phyloP scores from a whole-genome alignment of 768 basidiomycete species.

The Termitomyces sp. region DNA sequence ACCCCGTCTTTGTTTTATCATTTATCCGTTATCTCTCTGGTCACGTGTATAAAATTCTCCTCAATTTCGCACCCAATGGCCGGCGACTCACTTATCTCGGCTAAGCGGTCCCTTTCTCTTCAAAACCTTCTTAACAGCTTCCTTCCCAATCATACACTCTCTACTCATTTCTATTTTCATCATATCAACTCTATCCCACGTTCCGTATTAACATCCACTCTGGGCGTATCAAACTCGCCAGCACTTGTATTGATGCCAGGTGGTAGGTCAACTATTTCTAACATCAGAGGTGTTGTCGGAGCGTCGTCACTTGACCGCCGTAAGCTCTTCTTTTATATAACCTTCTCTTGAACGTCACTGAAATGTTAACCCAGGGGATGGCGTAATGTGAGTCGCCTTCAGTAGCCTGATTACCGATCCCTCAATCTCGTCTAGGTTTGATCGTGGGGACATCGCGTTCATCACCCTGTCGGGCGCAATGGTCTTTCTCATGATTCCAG shows the following conservation, averaged over 20 bases:
- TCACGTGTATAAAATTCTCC: constrained; percentile 5
- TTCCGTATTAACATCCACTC: not conserved
- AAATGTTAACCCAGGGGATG: constrained; percentile 11
- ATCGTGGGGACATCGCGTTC: constrained; percentile 67
- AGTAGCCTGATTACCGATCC: not conserved
- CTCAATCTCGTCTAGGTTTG: constrained; percentile 37
- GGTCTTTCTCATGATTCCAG: constrained; percentile 76
- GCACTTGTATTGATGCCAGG: constrained; percentile 5
- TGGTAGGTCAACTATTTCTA: constrained; percentile 1
- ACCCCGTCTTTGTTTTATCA: not conserved
- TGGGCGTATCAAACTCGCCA: not conserved
- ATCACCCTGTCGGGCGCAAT: constrained; percentile 63
- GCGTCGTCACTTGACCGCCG: constrained; percentile 6
- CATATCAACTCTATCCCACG: not conserved
- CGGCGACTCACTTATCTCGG: constrained; percentile 15
- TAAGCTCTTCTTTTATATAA: constrained; percentile 4
- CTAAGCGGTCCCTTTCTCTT: not conserved
- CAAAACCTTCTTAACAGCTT: constrained; percentile 3
- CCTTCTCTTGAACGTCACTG: not conserved
- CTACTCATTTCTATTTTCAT: not conserved
- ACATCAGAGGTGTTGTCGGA: constrained; percentile 1
- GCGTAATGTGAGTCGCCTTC: constrained; percentile 8
- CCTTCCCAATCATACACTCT: not conserved
- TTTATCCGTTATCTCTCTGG: constrained; percentile 9
- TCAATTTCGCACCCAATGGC: constrained; percentile 1